These are phyloP conservation scores for Erysiphe pulchra DNA, from an alignment of 2,329 filamentous ascomycete species.

Conservation along the genomic window DNA sequence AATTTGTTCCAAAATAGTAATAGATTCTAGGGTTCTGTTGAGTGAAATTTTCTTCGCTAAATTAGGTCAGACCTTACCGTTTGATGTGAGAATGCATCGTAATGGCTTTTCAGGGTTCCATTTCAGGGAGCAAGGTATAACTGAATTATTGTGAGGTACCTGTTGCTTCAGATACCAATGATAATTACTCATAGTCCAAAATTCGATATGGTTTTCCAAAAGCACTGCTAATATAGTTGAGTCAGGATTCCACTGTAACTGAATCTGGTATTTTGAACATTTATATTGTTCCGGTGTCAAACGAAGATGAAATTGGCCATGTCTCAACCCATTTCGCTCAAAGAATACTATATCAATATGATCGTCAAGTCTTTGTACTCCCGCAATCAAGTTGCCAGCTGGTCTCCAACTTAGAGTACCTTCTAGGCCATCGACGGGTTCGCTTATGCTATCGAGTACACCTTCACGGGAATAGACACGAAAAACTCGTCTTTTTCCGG, in stretches of 20 bases:
- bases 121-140: conserved; percentile 14
- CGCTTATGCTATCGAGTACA: conserved; percentile 72
- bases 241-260: conserved; percentile 69
- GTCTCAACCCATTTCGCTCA: conserved; percentile 87
- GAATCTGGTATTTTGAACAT: conserved; percentile 29
- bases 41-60: neutral
- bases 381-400: conserved; percentile 71
- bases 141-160: conserved; percentile 21
- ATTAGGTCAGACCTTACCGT: conserved; percentile 17
- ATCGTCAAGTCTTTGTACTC: conserved; percentile 45
- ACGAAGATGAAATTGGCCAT: conserved; percentile 74
- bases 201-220: conserved; percentile 48
- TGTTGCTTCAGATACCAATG: conserved; percentile 97
- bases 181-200: conserved; percentile 96
- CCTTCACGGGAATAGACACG: conserved; percentile 82
- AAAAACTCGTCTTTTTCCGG: conserved; percentile 46
- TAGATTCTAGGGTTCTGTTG: neutral
- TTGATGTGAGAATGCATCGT: conserved; percentile 29
- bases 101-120: conserved; percentile 82
- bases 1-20: conserved; percentile 39
- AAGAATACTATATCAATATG: conserved; percentile 78
- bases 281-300: conserved; percentile 31
- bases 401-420: conserved; percentile 75
- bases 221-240: conserved; percentile 75
- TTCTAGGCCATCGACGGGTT: conserved; percentile 84